phyloP scores from a whole-genome alignment of 1,284 basidiomycete genomes.

The Pyrrhoderma lamaoense region DNA sequence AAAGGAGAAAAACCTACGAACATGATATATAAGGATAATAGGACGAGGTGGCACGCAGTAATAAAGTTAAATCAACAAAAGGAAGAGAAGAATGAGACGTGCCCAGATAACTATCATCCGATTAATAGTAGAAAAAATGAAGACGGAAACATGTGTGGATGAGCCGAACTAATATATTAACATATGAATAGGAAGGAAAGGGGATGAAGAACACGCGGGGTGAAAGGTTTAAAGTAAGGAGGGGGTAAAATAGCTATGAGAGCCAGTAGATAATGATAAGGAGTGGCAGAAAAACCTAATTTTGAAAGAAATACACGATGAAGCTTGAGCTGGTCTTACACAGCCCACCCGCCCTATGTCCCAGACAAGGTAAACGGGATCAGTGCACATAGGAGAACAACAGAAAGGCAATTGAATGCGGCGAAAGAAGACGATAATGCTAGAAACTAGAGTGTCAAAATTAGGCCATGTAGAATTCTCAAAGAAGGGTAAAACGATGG shows the following conservation, averaged over 20 bases:
- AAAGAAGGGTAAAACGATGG: neutral
- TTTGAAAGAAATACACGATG: too few relatives aligned
- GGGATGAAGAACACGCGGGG: neutral
- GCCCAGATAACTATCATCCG: neutral
- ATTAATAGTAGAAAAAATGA: neutral
- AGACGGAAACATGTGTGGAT: neutral
- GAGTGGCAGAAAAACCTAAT: too few relatives aligned
- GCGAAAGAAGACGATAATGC: too few relatives aligned
- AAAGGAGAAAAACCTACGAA: neutral
- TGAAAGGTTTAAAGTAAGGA: constrained; percentile 1
- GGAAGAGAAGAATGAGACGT: neutral
- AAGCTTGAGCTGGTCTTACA: too few relatives aligned
- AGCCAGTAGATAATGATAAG: neutral
- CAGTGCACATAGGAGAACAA: too few relatives aligned
- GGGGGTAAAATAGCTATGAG: neutral
- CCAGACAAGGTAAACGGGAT: too few relatives aligned
- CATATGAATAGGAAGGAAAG: neutral
- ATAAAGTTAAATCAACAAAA: neutral
- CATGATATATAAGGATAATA: neutral
- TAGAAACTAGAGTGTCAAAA: too few relatives aligned
- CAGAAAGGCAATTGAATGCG: too few relatives aligned
- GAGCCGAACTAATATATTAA: neutral
- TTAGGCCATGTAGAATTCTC: neutral
- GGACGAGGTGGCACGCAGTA: neutral
- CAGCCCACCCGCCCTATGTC: too few relatives aligned